Conservation (phyloP, 1,284 basidiomycete species). For the Cyathus olla region DNA sequence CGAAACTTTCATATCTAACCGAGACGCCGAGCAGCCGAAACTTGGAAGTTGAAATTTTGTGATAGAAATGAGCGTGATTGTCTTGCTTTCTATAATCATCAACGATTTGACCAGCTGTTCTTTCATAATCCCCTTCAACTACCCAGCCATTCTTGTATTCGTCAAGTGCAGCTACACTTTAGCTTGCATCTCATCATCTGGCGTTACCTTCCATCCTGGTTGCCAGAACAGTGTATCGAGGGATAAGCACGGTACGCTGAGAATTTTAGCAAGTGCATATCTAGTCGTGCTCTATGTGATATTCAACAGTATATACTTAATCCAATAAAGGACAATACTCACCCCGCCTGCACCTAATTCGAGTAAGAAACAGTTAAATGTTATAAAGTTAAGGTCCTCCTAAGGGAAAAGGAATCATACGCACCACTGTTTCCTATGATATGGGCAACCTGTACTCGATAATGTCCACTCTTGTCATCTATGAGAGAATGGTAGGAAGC, state of each 20-base stretch:
- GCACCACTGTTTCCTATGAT: conserved; percentile 64
- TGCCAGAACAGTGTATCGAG: conserved; percentile 60
- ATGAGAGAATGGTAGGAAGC: conserved; percentile 46
- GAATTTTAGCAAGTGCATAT: conserved; percentile 52
- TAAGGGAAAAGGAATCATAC: conserved; percentile 7
- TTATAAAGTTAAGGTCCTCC: background rate
- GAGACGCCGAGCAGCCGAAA: no score
- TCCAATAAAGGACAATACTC: conserved; percentile 17
- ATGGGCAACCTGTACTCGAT: conserved; percentile 59
- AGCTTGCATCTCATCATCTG: conserved; percentile 48
- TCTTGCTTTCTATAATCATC: no score
- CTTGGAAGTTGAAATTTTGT: no score
- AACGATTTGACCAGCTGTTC: conserved; percentile 43
- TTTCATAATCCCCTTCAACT: conserved; percentile 58
- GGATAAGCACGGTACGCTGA: conserved; percentile 56
- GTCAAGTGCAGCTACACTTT: conserved; percentile 41
- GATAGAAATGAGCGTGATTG: no score
- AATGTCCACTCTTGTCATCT: conserved; percentile 59
- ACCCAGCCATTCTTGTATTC: conserved; percentile 56
- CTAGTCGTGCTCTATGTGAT: conserved; percentile 59
- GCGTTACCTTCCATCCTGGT: conserved; percentile 55
- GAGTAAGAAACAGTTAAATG: background rate
- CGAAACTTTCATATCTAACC: no score
- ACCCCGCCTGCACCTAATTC: conserved; percentile 51
- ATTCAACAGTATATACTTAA: background rate